Conservation (phyloP, 352 stramenopile genomes). For the Globisporangium spinosum region DNA sequence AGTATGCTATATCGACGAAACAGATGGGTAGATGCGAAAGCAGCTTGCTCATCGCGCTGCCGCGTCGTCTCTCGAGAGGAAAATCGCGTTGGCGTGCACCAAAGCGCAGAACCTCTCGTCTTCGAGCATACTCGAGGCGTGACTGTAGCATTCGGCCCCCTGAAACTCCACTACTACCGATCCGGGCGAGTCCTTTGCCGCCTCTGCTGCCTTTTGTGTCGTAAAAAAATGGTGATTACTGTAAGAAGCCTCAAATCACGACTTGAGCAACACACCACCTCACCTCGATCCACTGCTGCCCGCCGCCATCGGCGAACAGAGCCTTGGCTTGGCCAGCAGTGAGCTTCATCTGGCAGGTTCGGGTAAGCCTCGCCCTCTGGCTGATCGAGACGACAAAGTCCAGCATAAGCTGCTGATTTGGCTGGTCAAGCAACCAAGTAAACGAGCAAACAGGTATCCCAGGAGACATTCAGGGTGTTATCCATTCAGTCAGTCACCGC, state of each 20-base stretch:
- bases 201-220: slow-evolving; percentile 31
- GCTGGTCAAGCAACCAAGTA: slow-evolving; percentile 22
- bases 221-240: not conserved
- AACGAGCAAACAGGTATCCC: not conserved
- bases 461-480: not conserved
- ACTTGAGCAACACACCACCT: not conserved
- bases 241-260: not conserved
- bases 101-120: slow-evolving; percentile 20
- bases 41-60: slow-evolving; percentile 27
- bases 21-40: not conserved
- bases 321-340: slow-evolving; percentile 29
- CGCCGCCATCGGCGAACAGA: slow-evolving; percentile 27
- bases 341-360: slow-evolving; percentile 51
- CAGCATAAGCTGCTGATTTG: slow-evolving; percentile 37
- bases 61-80: slow-evolving; percentile 27
- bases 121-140: slow-evolving; percentile 24
- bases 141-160: slow-evolving; percentile 21
- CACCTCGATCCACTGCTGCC: slow-evolving; percentile 7
- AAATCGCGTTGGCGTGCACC: slow-evolving; percentile 18
- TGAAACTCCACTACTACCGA: slow-evolving; percentile 68
- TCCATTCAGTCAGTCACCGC: not conserved
- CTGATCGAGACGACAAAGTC: slow-evolving; percentile 40
- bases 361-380: slow-evolving; percentile 31
- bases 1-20: not conserved
- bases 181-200: slow-evolving; percentile 26